These are phyloP conservation scores for Umbilicus rupestris DNA, from an alignment of 164 flowering plant species.

Conservation along the genomic window DNA sequence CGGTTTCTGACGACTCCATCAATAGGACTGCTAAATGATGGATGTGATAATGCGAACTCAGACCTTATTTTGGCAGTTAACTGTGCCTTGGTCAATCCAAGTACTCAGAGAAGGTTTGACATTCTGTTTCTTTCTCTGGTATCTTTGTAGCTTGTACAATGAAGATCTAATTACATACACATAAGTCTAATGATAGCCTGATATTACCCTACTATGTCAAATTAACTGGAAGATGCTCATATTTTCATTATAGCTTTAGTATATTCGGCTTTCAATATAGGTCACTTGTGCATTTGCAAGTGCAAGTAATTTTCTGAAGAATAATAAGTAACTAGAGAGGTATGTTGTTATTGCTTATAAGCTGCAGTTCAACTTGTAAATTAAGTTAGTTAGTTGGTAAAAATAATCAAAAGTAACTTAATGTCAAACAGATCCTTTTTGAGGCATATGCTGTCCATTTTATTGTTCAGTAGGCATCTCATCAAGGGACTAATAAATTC, in stretches of 20 bases:
- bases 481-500: background rate
- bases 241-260: background rate
- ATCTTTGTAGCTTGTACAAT: background rate
- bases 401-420: background rate
- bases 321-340: background rate
- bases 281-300: background rate
- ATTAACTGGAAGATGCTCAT: no score
- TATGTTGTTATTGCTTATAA: background rate
- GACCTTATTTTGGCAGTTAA: constrained; percentile 81
- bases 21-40: constrained; percentile 82
- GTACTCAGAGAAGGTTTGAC: constrained; percentile 61
- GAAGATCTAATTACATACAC: background rate
- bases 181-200: background rate
- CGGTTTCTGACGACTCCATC: constrained; percentile 88
- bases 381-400: background rate
- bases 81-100: constrained; percentile 47
- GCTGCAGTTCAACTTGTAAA: background rate
- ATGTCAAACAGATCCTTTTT: background rate
- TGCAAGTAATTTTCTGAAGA: background rate
- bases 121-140: constrained; percentile 12
- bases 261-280: background rate
- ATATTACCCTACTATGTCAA: no score
- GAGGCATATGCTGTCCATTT: background rate
- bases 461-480: background rate
- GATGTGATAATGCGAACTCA: constrained; percentile 87